A percentile compares a stretch with the other conserved stretches of the same genome.
phyloP scores from a whole-genome alignment of 768 basidiomycete species.

The Leucocoprinus leucothites region DNA sequence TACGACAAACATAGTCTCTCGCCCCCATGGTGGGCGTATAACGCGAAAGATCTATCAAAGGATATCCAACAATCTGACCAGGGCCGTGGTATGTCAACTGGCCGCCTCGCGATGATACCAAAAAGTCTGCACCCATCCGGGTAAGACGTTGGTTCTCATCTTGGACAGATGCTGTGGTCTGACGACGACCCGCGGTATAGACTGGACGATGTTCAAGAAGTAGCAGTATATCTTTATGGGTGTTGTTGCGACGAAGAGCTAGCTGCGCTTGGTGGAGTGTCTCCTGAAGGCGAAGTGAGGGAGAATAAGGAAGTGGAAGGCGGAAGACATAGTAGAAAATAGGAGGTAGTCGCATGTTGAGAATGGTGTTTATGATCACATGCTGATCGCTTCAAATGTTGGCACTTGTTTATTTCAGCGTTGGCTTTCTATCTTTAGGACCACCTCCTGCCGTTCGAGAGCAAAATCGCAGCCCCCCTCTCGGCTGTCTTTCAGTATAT shows the following conservation, averaged over 20 bases:
- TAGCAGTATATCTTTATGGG: constrained; percentile 65
- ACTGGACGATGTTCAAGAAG: constrained; percentile 91
- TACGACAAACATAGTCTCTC: constrained; percentile 79
- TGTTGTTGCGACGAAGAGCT: constrained; percentile 33
- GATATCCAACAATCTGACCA: constrained; percentile 95
- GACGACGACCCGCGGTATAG: constrained; percentile 91
- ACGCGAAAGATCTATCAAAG: constrained; percentile 84
- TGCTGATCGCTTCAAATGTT: not conserved
- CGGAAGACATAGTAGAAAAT: constrained; percentile 77
- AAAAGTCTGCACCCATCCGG: constrained; percentile 83
- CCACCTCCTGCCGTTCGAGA: not conserved
- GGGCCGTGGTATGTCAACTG: constrained; percentile 97
- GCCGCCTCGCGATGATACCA: constrained; percentile 80
- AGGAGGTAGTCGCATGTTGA: constrained; percentile 42
- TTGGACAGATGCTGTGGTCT: constrained; percentile 56
- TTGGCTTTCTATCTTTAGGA: too few relatives aligned
- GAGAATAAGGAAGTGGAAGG: constrained; percentile 73
- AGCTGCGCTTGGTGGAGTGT: constrained; percentile 67
- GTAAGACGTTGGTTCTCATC: constrained; percentile 64
- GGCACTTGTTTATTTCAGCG: not conserved
- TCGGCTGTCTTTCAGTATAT: too few relatives aligned
- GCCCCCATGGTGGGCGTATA: constrained; percentile 68
- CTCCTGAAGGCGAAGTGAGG: constrained; percentile 69
- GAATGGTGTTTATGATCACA: not conserved
- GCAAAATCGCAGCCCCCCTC: not conserved